Base-by-base conservation (phyloP, 306 rosid species). In the Trifolium fragiferum region DNA sequence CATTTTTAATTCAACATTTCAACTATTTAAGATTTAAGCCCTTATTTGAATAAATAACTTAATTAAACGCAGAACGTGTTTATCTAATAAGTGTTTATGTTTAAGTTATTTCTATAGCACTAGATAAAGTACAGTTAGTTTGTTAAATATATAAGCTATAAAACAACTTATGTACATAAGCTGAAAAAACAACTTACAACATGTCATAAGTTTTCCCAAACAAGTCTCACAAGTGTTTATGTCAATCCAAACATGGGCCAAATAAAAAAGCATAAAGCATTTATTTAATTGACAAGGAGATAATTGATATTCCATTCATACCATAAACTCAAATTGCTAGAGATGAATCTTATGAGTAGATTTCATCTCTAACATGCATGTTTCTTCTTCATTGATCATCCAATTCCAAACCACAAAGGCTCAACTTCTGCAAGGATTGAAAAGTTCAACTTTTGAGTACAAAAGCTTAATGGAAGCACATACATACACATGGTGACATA, bases 281-380 rank as follows among this genome's bases (percentile, higher is more conserved):
- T 40, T 8, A 44, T 61, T 33, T 41, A 64, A 20, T 16, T 32
- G 41, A 32, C 11, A 19, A 78, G 11, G 32, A 50, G 25, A 25
- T 25, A 25, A 25, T 25, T 73, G 19, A 30, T 8, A 0, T 10
- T 5, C 37, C 5, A 72, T 41, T 41, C 69, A 58, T 81, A 81
- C 80, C 77, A 30, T 53, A 75, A 32, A 58, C 54, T 63, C 20
- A 53, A 10, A 27, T 40, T 50, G 72, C 16, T 40, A 61, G 61
- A 59, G 73, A 7, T 40, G 16, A 49, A 14, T 43, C 14, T 14
- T 51, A 61, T 50, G 76, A 68, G 60, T 16, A 51, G 13, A 27
- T 47, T 73, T 40, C 27, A 74, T 80, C 49, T 37, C 38, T 14
- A 51, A 47, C 40, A 32, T 40, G 50, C 77, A 62, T 53, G 51